These are phyloP conservation scores for Pseudotsuga menziesii DNA, from an alignment of 75 land plant genomes.

Conservation along the genomic window DNA sequence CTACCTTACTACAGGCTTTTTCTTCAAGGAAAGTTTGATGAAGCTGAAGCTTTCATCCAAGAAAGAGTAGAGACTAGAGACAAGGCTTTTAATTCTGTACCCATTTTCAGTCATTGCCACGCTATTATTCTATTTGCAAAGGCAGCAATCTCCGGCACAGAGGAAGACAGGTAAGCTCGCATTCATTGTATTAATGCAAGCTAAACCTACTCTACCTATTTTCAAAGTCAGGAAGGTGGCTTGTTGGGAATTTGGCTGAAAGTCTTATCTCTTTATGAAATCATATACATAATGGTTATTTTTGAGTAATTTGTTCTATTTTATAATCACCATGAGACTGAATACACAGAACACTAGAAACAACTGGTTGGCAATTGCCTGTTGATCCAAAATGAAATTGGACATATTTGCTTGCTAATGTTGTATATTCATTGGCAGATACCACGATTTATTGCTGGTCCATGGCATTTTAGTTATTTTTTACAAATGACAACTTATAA, in stretches of 20 bases:
- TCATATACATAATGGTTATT: not conserved
- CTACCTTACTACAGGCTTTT: conserved; percentile 17
- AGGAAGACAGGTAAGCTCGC: conserved; percentile 33
- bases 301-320: not conserved
- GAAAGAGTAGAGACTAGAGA: conserved; percentile 25
- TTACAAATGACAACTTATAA: too few species aligned
- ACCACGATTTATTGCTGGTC: too few species aligned
- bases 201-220: not conserved
- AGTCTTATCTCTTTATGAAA: not conserved
- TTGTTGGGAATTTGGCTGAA: not conserved
- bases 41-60: conserved; percentile 33
- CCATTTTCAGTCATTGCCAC: conserved; percentile 40
- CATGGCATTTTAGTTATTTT: too few species aligned
- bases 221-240: not conserved
- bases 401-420: not conserved
- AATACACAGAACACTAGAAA: not conserved
- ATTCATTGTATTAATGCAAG: not conserved
- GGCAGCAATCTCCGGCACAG: conserved; percentile 39
- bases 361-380: not conserved
- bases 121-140: conserved; percentile 44
- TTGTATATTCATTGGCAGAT: not conserved
- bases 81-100: conserved; percentile 18
- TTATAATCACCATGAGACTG: not conserved
- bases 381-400: not conserved
- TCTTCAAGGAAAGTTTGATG: conserved; percentile 43